Conservation (phyloP, 352 stramenopile genomes). For the Phytophthora ohioensis region DNA sequence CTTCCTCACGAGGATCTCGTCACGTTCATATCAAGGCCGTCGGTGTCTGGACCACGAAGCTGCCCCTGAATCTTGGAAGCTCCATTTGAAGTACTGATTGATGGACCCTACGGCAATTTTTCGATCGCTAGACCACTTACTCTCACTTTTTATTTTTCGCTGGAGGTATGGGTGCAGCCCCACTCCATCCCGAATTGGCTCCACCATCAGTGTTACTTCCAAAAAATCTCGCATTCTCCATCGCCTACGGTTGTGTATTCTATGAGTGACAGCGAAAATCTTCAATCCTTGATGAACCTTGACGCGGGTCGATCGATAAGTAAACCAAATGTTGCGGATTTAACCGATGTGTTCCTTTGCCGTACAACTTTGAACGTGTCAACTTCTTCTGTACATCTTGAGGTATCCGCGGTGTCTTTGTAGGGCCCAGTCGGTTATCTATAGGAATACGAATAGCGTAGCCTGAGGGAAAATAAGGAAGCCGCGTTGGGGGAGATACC, state of each 20-base stretch:
- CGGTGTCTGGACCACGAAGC: conserved; percentile 65
- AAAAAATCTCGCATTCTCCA: conserved; percentile 29
- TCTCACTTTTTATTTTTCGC: conserved; percentile 55
- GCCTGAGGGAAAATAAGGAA: no score
- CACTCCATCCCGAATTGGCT: conserved; percentile 50
- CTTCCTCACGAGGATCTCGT: conserved; percentile 62
- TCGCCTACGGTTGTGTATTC: conserved; percentile 50
- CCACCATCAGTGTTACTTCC: conserved; percentile 23
- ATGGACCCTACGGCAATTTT: conserved; percentile 56
- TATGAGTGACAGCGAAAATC: conserved; percentile 46
- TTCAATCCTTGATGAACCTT: conserved; percentile 32
- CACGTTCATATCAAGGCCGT: conserved; percentile 57
- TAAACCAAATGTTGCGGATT: conserved; percentile 5
- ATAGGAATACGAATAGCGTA: no score
- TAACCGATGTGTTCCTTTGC: conserved; percentile 31
- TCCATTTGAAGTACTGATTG: conserved; percentile 46
- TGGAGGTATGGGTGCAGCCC: conserved; percentile 51
- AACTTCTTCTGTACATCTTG: not conserved
- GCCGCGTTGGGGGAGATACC: no score
- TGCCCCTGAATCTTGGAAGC: conserved; percentile 15
- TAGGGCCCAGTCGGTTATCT: no score
- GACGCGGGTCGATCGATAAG: conserved; percentile 16
- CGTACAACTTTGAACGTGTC: conserved; percentile 18
- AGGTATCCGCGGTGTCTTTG: no score
- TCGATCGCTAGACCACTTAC: conserved; percentile 43